Percentiles rank a stretch among this genome's conserved stretches.
Evolutionary conservation across 305 asterid genomes (phyloP).

Genomic region (Ilex paraguariensis): DNA sequence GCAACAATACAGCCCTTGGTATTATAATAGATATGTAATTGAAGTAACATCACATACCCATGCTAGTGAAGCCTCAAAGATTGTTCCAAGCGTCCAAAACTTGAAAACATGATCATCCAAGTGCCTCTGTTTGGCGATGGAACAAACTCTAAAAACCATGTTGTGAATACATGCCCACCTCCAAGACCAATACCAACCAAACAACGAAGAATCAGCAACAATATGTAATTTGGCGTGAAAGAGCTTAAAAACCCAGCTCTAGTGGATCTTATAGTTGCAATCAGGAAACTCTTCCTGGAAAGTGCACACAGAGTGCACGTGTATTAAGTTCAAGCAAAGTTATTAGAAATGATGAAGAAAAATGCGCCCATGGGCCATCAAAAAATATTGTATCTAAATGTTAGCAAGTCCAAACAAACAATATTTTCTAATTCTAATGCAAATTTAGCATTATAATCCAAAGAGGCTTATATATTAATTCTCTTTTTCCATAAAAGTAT

Average conservation of each 20-base stretch:
- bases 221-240: neutral
- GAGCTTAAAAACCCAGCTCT: neutral
- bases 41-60: conserved; percentile 37
- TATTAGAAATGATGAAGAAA: neutral
- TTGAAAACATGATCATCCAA: conserved; percentile 58
- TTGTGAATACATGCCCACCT: conserved; percentile 60
- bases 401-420: too few species aligned
- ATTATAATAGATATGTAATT: neutral
- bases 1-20: neutral
- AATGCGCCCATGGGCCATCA: too few species aligned
- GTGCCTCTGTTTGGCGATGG: conserved; percentile 57
- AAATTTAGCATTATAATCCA: too few species aligned
- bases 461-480: too few species aligned
- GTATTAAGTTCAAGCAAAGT: neutral
- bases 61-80: conserved; percentile 69
- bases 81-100: conserved; percentile 63
- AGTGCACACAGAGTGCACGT: neutral
- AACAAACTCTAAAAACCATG: conserved; percentile 87
- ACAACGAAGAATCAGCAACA: conserved; percentile 29
- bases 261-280: neutral
- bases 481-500: too few species aligned
- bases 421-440: too few species aligned
- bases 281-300: neutral
- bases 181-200: conserved; percentile 72
- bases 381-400: too few species aligned